A percentile compares a stretch with the other conserved stretches of the same genome.
phyloP scores from a whole-genome alignment of 2,329 filamentous ascomycete species.

The Leptographium lundbergii region DNA sequence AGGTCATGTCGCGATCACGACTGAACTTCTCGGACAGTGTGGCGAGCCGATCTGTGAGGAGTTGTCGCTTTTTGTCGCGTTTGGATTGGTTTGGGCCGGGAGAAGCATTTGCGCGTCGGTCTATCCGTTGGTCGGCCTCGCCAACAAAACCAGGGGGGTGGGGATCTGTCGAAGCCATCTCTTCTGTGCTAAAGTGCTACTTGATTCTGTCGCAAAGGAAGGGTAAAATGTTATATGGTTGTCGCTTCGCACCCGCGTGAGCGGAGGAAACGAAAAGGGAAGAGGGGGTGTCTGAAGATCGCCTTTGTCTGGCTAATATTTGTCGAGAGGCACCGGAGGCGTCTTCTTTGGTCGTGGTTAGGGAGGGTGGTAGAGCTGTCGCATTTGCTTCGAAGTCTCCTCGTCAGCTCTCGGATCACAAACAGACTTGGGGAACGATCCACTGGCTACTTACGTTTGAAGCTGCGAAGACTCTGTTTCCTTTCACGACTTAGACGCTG shows the following conservation, averaged over 20 bases:
- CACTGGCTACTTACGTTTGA: background rate
- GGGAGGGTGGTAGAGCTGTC: background rate
- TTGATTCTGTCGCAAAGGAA: background rate
- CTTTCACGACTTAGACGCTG: background rate
- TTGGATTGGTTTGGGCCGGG: conserved; percentile 50
- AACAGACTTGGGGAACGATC: background rate
- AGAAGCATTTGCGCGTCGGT: conserved; percentile 17
- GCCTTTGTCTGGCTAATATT: background rate
- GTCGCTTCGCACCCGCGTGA: background rate
- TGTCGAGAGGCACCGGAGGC: background rate
- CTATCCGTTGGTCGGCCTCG: conserved; percentile 6
- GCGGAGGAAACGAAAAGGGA: background rate
- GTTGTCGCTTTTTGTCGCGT: conserved; percentile 78
- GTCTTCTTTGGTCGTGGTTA: background rate
- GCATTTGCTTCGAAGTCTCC: background rate
- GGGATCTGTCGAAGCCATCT: conserved; percentile 3
- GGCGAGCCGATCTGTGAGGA: conserved; percentile 66
- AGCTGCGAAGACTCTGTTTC: background rate
- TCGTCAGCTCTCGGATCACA: background rate
- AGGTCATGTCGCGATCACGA: conserved; percentile 69
- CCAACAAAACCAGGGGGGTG: background rate
- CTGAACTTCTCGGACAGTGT: conserved; percentile 67
- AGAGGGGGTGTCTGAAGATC: background rate
- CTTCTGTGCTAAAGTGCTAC: background rate
- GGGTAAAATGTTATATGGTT: background rate